Base-by-base conservation (phyloP, 1,284 basidiomycete genomes). In the Ustilago xerochloae region DNA sequence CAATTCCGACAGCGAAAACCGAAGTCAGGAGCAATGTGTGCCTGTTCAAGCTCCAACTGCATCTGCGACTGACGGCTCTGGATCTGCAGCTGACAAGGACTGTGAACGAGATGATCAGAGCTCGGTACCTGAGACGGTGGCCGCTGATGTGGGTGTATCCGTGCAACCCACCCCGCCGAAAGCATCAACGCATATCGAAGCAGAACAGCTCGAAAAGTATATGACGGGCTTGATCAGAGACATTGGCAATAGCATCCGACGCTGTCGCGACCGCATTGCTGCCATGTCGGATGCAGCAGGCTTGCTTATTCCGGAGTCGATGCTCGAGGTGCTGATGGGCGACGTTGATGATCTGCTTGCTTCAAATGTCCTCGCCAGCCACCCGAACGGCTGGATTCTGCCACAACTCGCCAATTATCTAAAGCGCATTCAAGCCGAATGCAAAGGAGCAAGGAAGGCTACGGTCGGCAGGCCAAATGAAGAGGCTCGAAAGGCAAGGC, bases 371-470 rank as follows among this genome's bases (percentile, higher is more conserved):
- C 12, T 49, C 8, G n/a, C 20, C 8, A n/a, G 18, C 16, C 26
- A 24, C 7, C 18, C 47, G 16, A 20, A 18, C 16, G 20, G 35
- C n/a, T 62, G 52, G 52, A 50, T 33, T n/a, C 20, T 57, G 26
- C 28, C 36, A 0, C 38, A 65, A 41, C 49, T 59, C 12, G 30
- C 41, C 16, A 57, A 52, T 0, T 55, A 66, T 20, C 33, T 66
- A 28, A 15, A 45, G 16, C 16, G 48, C 2, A 60, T 66, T 33
- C 49, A 32, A 33, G 4, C 30, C 4, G 32, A 35, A 5, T 60
- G 63, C 35, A 29, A 50, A 13, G 30, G 15, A 12, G 56, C 47
- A 24, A 32, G 32, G 16, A 16, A 53, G 18, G 38, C 16, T 20
- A n/a, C n/a, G n/a, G n/a, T n/a, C n/a, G n/a, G n/a, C n/a, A n/a